Percentiles rank a stretch among this genome's conserved stretches.
These are phyloP conservation scores for Didymella pinodella DNA, from an alignment of 2,329 filamentous ascomycete genomes.

Conservation along the genomic window DNA sequence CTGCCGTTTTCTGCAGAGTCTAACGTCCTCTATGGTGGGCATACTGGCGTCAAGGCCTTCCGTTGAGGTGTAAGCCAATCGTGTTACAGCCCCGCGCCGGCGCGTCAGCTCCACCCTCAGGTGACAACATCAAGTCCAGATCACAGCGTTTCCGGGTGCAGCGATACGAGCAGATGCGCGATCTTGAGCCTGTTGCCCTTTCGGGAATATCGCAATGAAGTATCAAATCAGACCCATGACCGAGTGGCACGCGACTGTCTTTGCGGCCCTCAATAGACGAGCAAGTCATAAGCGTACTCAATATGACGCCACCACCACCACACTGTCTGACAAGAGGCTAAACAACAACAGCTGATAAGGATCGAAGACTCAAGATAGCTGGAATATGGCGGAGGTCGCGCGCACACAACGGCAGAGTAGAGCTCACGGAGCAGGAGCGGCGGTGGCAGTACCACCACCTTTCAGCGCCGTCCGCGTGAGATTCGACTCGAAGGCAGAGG, in stretches of 20 bases:
- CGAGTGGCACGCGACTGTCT: slow-evolving; percentile 19
- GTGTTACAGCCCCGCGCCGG: slow-evolving; percentile 15
- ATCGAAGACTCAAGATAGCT: background rate
- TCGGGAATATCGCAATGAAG: background rate
- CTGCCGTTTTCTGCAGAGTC: slow-evolving; percentile 1
- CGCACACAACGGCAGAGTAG: background rate
- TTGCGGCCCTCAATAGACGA: slow-evolving; percentile 1
- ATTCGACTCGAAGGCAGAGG: background rate
- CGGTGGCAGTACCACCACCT: background rate
- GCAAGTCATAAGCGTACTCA: slow-evolving; percentile 12
- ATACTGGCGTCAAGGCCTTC: slow-evolving; percentile 6
- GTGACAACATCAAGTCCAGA: slow-evolving; percentile 12
- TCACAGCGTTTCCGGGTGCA: slow-evolving; percentile 3
- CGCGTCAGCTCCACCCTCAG: slow-evolving; percentile 17
- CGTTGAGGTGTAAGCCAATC: slow-evolving; percentile 12
- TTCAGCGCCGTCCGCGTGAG: background rate
- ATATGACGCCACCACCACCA: slow-evolving; percentile 13
- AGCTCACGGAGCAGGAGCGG: background rate
- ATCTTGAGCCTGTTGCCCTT: slow-evolving; percentile 6
- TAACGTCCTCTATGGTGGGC: background rate
- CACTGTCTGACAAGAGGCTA: slow-evolving; percentile 8
- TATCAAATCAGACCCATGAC: slow-evolving; percentile 12
- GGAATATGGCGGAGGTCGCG: background rate
- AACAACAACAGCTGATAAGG: slow-evolving; percentile 11
- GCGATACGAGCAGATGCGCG: slow-evolving; percentile 12